Conservation (phyloP, 2,329 filamentous ascomycete species). For the Fusarium buharicum region DNA sequence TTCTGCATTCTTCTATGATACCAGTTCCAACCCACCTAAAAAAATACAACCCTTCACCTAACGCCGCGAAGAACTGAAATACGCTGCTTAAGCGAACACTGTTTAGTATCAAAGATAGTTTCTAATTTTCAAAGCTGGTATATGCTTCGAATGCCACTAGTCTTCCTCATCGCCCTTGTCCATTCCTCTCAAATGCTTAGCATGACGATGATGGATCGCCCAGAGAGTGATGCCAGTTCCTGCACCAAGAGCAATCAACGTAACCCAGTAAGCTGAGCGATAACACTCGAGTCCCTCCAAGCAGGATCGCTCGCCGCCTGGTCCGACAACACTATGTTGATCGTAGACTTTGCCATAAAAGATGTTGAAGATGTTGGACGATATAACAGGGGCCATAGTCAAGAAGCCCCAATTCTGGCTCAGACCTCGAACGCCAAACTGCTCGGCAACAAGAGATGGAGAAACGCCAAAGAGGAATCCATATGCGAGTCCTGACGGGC, state of each 20-base stretch:
- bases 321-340: conserved; percentile 74
- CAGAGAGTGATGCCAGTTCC: conserved; percentile 77
- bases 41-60: neutral
- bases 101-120: neutral
- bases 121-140: neutral
- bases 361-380: conserved; percentile 91
- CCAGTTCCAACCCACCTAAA: neutral
- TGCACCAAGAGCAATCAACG: conserved; percentile 74
- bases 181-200: conserved; percentile 52
- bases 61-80: conserved; percentile 9
- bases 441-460: conserved; percentile 87
- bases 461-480: conserved; percentile 95
- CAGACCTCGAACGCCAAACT: conserved; percentile 88
- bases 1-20: conserved; percentile 11
- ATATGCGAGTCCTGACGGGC: conserved; percentile 87
- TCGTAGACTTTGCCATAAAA: conserved; percentile 90
- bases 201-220: conserved; percentile 71
- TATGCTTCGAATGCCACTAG: conserved; percentile 20
- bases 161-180: conserved; percentile 54
- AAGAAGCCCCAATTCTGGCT: conserved; percentile 97
- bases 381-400: conserved; percentile 87
- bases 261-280: conserved; percentile 80
- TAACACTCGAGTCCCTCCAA: conserved; percentile 84
- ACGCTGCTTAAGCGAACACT: neutral
- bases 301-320: conserved; percentile 78